A percentile compares a stretch with the other conserved stretches of the same genome.
These are phyloP conservation scores for Blastomyces gilchristii DNA, from an alignment of 2,329 filamentous ascomycete species.

Conservation along the genomic window DNA sequence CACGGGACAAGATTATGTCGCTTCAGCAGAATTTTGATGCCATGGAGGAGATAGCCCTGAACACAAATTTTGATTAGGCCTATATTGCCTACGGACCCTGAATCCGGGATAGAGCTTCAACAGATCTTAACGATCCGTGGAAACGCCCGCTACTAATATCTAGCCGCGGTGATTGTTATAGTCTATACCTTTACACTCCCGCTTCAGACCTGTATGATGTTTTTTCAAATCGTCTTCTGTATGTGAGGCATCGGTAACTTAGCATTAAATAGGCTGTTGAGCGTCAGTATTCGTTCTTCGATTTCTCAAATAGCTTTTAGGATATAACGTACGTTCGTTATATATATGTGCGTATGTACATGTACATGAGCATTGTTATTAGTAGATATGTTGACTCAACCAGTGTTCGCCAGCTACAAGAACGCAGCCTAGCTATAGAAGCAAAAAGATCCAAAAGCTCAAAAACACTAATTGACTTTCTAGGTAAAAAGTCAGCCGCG, in stretches of 20 bases:
- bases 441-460: no score
- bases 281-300: neutral
- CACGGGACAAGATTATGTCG: conserved; percentile 16
- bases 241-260: no score
- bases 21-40: conserved; percentile 16
- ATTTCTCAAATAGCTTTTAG: neutral
- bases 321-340: neutral
- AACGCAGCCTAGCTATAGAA: no score
- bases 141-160: no score
- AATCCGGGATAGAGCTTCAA: neutral
- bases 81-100: neutral
- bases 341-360: neutral
- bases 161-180: neutral
- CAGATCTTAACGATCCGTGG: neutral
- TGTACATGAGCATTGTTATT: neutral
- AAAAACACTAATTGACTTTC: no score
- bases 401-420: no score
- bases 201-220: neutral
- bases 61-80: conserved; percentile 1
- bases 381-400: no score
- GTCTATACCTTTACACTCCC: neutral
- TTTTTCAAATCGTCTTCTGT: neutral
- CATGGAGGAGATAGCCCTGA: conserved; percentile 14
- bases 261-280: neutral
- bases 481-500: no score